Conservation (phyloP, 768 basidiomycete genomes). For the Coprinopsis sp. region DNA sequence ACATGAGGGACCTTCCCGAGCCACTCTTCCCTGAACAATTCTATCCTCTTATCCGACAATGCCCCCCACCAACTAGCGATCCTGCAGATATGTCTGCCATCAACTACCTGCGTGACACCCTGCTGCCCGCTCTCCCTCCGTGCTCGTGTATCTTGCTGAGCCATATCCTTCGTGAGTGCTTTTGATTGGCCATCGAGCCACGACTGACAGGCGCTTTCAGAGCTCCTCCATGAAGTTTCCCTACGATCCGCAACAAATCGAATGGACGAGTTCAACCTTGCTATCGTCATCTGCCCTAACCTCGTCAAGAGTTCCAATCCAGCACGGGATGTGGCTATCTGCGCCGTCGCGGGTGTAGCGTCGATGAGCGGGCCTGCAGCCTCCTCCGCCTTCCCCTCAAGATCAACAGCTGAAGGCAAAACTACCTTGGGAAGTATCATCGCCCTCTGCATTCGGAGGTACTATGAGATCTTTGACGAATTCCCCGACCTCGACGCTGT, state of each 20-base stretch:
- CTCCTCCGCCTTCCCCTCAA: slow-evolving; percentile 10
- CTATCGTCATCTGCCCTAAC: slow-evolving; percentile 77
- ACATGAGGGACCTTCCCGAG: slow-evolving; percentile 72
- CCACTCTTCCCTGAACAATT: slow-evolving; percentile 71
- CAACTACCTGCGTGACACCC: slow-evolving; percentile 60
- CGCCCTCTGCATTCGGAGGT: slow-evolving; percentile 74
- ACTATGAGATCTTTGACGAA: slow-evolving; percentile 86
- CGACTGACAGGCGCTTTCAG: slow-evolving; percentile 32
- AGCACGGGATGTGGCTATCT: slow-evolving; percentile 70
- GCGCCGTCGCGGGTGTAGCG: slow-evolving; percentile 51
- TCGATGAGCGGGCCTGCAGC: slow-evolving; percentile 28
- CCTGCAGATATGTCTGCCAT: slow-evolving; percentile 54
- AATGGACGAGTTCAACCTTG: slow-evolving; percentile 83
- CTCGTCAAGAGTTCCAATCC: slow-evolving; percentile 68
- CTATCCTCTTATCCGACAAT: slow-evolving; percentile 62
- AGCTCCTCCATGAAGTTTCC: slow-evolving; percentile 77
- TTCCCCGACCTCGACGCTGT: slow-evolving; percentile 68
- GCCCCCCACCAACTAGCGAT: slow-evolving; percentile 54
- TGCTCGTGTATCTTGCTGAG: slow-evolving; percentile 74
- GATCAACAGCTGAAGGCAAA: slow-evolving; percentile 32
- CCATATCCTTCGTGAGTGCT: slow-evolving; percentile 54
- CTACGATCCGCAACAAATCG: slow-evolving; percentile 59
- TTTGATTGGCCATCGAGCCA: slow-evolving; percentile 4
- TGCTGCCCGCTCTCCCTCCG: slow-evolving; percentile 64
- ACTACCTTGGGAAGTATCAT: slow-evolving; percentile 69